Evolutionary conservation across 2,329 filamentous ascomycete species (phyloP), one percentile per base, ranked within the genome.

Genomic region (Neobulgaria alba): DNA sequence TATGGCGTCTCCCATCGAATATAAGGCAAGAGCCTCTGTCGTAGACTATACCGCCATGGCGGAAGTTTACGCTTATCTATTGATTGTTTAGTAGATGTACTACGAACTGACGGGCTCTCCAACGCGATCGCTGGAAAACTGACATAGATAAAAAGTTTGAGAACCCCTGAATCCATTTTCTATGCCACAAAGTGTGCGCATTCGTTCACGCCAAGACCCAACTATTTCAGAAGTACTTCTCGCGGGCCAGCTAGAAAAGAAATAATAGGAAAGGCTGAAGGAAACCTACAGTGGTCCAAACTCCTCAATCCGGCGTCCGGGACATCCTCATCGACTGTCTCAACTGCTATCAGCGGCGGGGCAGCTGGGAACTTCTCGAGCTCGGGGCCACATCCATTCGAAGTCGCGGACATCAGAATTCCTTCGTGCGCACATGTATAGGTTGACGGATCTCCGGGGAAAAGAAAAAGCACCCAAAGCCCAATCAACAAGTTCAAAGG

Each of bases 1-100:
- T 94, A 92, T 1, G 89, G 90, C 20, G 92, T 98, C 68, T 98
- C 92, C 82, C 82, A 89, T 61, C 92, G 81, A 41, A 96, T 79
- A 43, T 96, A 72, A 47, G 90, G 90, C 44, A 98, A 79, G 43
- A 90, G 71, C 54, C 69, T 70, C 62, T 94, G 82, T 61, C 92
- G 86, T 53, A 95, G 66, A 47, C 70, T 68, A 67, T 95, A 95
- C 56, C 92, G 82, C 92, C 92, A 96, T 73, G 64, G 64, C 40
- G 92, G 89, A 43, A 98, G 77, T 52, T 79, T 79, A 61, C 79
- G 77, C 58, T 83, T 87, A 65, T 95, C 88, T 95, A 31, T 21
- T 3, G 18, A 30, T 29, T 3, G n/a, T 39, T 39, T 18, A 39
- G 26, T 16, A 20, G 20, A 29, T 17, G 17, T 8, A 35, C 8